Base-by-base conservation (phyloP, 148 eudicot species). In the Euryodendron excelsum region DNA sequence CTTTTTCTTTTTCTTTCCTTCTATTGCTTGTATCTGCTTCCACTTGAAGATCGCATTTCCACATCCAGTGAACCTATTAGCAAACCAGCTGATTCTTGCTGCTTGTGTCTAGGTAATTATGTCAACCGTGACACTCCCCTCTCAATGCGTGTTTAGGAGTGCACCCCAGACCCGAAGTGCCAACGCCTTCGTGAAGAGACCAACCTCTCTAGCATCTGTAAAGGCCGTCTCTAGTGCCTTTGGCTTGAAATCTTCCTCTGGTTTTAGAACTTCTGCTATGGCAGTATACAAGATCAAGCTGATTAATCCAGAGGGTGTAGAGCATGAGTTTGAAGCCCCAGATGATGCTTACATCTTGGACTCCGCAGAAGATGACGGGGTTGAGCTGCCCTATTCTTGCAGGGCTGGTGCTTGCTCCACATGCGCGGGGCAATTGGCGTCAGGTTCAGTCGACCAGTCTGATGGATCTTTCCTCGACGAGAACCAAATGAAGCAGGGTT, bases 401-500 rank as follows among this genome's bases (percentile, higher is more conserved):
- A 82, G 97, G 77, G 97, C 97, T 14, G 94, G 97, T 20, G 90
- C 94, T 12, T 92, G 97, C 83, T 90, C 93, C 31, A 92, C 97
- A 25, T 90, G 97, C 69, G 93, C 93, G 25, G 97, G 97, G 72
- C 79, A 84, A 81, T 48, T 89, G 17, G 84, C 18, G 3, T 17
- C 72, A 0, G 97, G 97, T 15, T 60, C 81, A 0, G 97, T 92
- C 18, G 97, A 92, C 79, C 97, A 92, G 75, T 89, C 94, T 0
- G 97, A 92, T 74, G 94, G 94, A 52, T 92, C 97, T 18, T 92
- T 92, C 78, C 94, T 92, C 14, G 94, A 92, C 58, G 97, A 92
- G 0, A 61, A 36, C 47, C 97, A 90, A 60, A 83, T 88, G 87
- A 76, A 78, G 25, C 48, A 89, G 10, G 96, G 93, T 14, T 93